These are phyloP conservation scores for Podaxis sp. DNA, from an alignment of 768 basidiomycete genomes.

Conservation along the genomic window DNA sequence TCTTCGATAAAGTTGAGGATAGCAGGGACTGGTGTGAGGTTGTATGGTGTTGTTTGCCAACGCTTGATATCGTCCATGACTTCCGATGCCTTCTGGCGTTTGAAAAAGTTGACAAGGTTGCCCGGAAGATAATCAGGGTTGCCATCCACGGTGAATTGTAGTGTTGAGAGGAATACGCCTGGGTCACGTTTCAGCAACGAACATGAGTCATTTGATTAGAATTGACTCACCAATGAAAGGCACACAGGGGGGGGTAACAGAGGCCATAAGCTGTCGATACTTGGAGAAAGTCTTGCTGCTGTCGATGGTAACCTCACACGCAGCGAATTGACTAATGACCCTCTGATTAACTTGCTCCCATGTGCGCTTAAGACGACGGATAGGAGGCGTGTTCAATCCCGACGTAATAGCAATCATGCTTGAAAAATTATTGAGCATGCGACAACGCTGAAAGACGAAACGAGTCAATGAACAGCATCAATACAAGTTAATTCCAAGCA, in stretches of 20 bases:
- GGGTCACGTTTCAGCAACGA: background rate
- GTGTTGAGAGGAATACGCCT: conserved; percentile 95
- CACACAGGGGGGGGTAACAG: conserved; percentile 88
- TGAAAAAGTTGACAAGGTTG: conserved; percentile 90
- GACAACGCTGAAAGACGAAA: conserved; percentile 71
- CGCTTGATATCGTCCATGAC: conserved; percentile 96
- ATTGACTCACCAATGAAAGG: conserved; percentile 84
- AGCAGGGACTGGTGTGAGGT: conserved; percentile 65
- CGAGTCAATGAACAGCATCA: background rate
- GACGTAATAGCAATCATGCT: conserved; percentile 97
- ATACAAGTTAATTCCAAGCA: background rate
- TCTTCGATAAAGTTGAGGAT: conserved; percentile 80
- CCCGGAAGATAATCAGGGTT: conserved; percentile 78
- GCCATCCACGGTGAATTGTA: conserved; percentile 98
- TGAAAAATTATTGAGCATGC: conserved; percentile 88
- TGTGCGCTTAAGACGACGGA: conserved; percentile 88
- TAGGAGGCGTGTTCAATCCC: conserved; percentile 90
- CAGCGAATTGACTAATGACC: conserved; percentile 68
- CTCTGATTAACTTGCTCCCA: conserved; percentile 87
- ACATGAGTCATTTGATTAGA: conserved; percentile 8
- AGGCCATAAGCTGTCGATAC: conserved; percentile 82
- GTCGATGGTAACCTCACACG: conserved; percentile 88
- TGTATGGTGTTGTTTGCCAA: conserved; percentile 91
- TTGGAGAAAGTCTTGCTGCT: conserved; percentile 93
- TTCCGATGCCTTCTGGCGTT: conserved; percentile 93